Base-by-base conservation (phyloP, 1,284 basidiomycete species). In the Austropuccinia psidii region DNA sequence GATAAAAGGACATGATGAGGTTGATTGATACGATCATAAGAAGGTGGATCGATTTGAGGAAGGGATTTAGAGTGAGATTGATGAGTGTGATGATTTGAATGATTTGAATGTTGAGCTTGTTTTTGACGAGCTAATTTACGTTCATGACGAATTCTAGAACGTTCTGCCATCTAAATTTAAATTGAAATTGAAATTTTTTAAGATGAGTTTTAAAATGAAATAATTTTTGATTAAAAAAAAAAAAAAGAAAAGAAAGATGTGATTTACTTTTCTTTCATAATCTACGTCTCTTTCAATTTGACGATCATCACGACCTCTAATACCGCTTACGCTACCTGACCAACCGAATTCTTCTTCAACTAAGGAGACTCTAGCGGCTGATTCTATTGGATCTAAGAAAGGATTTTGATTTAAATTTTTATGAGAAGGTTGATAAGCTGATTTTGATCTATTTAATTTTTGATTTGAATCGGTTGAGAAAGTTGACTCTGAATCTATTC, bases 341-440 rank as follows among this genome's bases (percentile, higher is more conserved):
- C 68, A 72, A 35, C 68, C 68, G 45, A 72, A 72, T 43, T 61
- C 58, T 24, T 72, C 68, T n/a, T 72, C 68, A 31, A 57, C 47
- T 17, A 69, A 13, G 19, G 35, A 41, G 41, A 60, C 39, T 21
- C 55, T 35, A 27, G 52, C 41, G 21, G 54, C 52, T 5, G 52
- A 31, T 49, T 69, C 27, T 39, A 45, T 29, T 13, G 54, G 37
- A 15, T 69, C 67, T 37, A 57, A 27, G 24, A 69, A 57, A 1
- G 67, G 54, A 49, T 37, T 67, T 19, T 52, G 35, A n/a, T 33
- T 47, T 27, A 64, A 47, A 6, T 39, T 35, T 31, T 31, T 27
- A 6, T 39, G 52, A 43, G 50, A 47, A 24, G 67, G 15, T n/a
- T 57, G 52, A 45, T 33, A 24, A 17, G 35, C 55, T 8, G 67